Base-by-base conservation (phyloP, 2,329 filamentous ascomycete species). In the Fusarium buharicum region DNA sequence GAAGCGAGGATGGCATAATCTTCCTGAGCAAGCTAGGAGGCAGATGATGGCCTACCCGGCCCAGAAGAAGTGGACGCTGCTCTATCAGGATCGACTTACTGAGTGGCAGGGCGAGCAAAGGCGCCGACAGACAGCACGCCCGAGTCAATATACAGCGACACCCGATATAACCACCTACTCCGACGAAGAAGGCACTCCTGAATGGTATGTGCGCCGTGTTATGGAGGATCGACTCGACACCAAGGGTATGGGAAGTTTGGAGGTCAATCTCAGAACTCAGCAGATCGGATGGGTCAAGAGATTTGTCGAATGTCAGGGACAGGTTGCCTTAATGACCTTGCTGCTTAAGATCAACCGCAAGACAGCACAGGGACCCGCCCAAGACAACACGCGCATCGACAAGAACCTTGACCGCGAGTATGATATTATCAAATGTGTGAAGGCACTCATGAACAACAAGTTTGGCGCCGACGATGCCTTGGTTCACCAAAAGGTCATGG, bases 381-480 rank as follows among this genome's bases (percentile, higher is more conserved):
- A 87, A 6, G 81, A 85, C 37, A 80, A 81, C 50, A 77, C 80
- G 46, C 86, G 76, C 72, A 80, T 74, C 55, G 92, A 96, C 69
- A 92, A 90, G 75, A 91, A 94, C 72, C 82, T 95, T 45, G 93
- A 97, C 72, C 87, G 90, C 67, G 93, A 97, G 78, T 98, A 98
- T 74, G 95, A 98, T 73, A 97, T 99, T 62, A 87, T 97, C 74
- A 99, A 99, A 79, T 98, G 95, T 79, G 79, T 99, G 55, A 98
- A 98, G 81, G 93, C 93, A 28, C 79, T 98, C 55, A 96, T 98
- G 90, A 99, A 99, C 86, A 99, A 97, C 85, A 97, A 97, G 75
- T 98, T 96, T 75, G 95, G 95, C 60, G 95, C 95, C 60, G 95
- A 99, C 74, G 93, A 99, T 83, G 95, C 95, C 16, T 82, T 99